Percentiles rank a stretch among this genome's conserved stretches.
Conservation (phyloP, 352 stramenopile genomes). For the Blastocystis sp. region DNA sequence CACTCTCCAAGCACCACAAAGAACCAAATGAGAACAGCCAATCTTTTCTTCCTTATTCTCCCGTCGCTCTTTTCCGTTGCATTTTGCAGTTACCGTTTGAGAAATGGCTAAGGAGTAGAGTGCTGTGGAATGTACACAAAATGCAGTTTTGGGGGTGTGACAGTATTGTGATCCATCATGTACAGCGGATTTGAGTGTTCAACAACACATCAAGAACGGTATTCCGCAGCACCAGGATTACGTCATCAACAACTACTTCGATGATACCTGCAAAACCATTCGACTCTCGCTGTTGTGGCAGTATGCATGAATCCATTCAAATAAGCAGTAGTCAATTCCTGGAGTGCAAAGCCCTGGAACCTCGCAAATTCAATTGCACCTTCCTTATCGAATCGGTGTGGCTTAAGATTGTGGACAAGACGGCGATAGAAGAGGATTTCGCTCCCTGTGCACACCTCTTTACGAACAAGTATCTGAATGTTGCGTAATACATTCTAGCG, state of each 20-base stretch:
- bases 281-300: neutral
- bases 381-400: neutral
- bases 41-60: neutral
- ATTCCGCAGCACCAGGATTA: neutral
- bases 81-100: neutral
- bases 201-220: neutral
- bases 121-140: neutral
- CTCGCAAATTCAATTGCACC: neutral
- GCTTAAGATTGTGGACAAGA: neutral
- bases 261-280: neutral
- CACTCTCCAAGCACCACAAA: too few relatives aligned
- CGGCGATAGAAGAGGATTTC: neutral
- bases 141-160: neutral
- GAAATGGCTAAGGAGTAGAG: neutral
- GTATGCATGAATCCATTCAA: neutral
- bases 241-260: neutral
- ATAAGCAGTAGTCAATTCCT: neutral
- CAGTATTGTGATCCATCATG: neutral
- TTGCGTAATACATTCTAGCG: neutral
- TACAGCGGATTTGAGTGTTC: neutral
- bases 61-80: neutral
- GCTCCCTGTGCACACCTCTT: neutral
- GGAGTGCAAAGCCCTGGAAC: neutral
- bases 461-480: neutral
- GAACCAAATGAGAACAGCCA: too few relatives aligned